phyloP scores from a whole-genome alignment of 2,329 filamentous ascomycete species.

The Polychaeton citri region DNA sequence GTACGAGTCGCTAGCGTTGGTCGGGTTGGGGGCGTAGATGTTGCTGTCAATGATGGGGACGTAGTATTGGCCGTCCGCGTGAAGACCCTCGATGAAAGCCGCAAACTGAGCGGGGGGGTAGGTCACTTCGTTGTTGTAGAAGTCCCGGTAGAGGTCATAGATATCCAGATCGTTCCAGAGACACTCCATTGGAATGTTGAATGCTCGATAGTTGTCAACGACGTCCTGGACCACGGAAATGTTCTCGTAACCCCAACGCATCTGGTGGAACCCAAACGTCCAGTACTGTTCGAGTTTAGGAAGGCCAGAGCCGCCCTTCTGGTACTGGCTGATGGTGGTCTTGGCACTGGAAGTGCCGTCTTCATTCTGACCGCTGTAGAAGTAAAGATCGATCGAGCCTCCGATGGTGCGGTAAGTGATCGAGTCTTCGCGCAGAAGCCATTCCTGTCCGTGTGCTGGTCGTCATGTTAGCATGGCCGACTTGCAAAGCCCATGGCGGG shows the following conservation, averaged over 20 bases:
- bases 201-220: constrained; percentile 36
- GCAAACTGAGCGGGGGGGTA: constrained; percentile 34
- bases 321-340: constrained; percentile 56
- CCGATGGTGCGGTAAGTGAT: constrained; percentile 65
- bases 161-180: constrained; percentile 27
- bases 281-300: constrained; percentile 73
- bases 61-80: constrained; percentile 39
- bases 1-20: constrained; percentile 46
- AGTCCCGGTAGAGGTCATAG: constrained; percentile 40
- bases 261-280: constrained; percentile 72
- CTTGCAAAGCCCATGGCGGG: background rate
- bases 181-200: constrained; percentile 30
- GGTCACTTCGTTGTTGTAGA: constrained; percentile 36
- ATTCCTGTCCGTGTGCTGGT: constrained; percentile 52
- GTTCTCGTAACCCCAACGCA: constrained; percentile 66
- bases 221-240: constrained; percentile 51
- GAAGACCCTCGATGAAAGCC: constrained; percentile 36
- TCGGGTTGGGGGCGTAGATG: constrained; percentile 56
- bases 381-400: constrained; percentile 66
- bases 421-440: constrained; percentile 48
- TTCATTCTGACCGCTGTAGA: constrained; percentile 58
- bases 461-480: background rate
- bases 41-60: constrained; percentile 44
- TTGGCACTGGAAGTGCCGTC: constrained; percentile 49
- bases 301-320: constrained; percentile 50